A percentile compares a stretch with the other conserved stretches of the same genome.
These are phyloP conservation scores for Amaranthus palmeri DNA, from an alignment of 148 eudicot genomes.

Conservation along the genomic window DNA sequence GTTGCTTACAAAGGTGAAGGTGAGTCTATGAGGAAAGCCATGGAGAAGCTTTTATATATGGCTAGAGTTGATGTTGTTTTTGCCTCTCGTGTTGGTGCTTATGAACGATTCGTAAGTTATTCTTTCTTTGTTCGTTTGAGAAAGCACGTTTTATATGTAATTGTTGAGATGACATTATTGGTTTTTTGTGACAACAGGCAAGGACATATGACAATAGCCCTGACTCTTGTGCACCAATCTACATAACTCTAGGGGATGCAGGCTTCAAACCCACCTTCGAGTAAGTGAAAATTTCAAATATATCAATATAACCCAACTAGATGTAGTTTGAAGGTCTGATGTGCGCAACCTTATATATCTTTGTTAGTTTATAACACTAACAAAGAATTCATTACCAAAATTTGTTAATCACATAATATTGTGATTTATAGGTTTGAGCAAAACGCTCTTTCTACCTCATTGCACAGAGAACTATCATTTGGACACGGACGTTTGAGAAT, in stretches of 20 bases:
- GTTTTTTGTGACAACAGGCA: conserved; percentile 10
- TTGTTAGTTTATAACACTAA: no score
- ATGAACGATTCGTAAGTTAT: conserved; percentile 79
- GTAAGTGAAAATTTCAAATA: conserved; percentile 33
- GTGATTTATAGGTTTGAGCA: conserved; percentile 42
- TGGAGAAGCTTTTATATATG: conserved; percentile 55
- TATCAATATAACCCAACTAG: no score
- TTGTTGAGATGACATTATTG: not conserved
- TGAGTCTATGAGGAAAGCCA: conserved; percentile 65
- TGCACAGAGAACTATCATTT: conserved; percentile 66
- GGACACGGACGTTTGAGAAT: conserved; percentile 82
- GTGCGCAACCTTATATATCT: no score
- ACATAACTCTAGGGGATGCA: conserved; percentile 88
- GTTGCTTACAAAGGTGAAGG: conserved; percentile 80
- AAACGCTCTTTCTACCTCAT: conserved; percentile 52
- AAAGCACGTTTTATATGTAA: not conserved
- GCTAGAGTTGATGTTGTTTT: conserved; percentile 72
- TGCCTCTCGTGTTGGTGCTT: conserved; percentile 83
- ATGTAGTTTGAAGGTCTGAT: no score
- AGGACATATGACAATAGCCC: conserved; percentile 53
- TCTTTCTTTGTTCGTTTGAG: not conserved
- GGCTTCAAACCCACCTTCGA: conserved; percentile 61
- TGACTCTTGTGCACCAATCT: conserved; percentile 67
- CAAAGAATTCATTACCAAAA: no score
- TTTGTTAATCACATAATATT: not conserved